Base-by-base conservation (phyloP, 2,329 filamentous ascomycete genomes). In the Paecilomyces variotii region DNA sequence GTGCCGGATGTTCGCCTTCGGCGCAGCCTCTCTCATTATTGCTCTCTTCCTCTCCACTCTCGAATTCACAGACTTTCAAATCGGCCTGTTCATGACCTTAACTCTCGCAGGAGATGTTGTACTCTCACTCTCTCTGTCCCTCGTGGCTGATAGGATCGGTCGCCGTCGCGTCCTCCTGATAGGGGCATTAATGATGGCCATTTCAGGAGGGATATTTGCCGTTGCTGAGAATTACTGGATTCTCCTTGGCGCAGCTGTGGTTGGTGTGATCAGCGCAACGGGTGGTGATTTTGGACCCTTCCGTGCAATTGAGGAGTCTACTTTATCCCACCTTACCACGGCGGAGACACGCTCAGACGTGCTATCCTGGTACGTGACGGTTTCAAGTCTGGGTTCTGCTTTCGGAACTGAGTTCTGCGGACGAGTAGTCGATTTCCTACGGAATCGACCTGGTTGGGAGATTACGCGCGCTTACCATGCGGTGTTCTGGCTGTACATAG, bases 401-500 rank as follows among this genome's bases (percentile, higher is more conserved):
- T 64, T 79, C 4, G 84, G 84, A 2, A 83, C 78, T 6, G 82
- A 81, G 63, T 61, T 77, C 1, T 78, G 80, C 0, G 84, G 84
- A 0, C 70, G 80, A 51, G 70, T 83, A 51, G 73, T 86, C 28
- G 77, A 82, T 58, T 76, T 64, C 34, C 70, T 86, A 12, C 71
- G 74, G 32, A 64, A 62, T 7, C 68, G 68, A 27, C 71, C 80
- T 4, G 79, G 78, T 2, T 84, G 82, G 82, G 70, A 75, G 7
- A 67, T 81, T 57, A 66, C 78, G 19, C 73, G 78, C 55, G 78
- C 82, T 0, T 87, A 86, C 60, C 84, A 86, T 62, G 74, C 76
- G 2, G 76, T 83, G 5, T 87, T 85, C 64, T 81, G 79, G 76
- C 67, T 83, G n/a, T 87, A 86, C 60, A 75, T 79, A 2, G 65